These are phyloP conservation scores for Aspergillus nanangensis DNA, from an alignment of 495 filamentous ascomycete genomes.

Conservation along the genomic window DNA sequence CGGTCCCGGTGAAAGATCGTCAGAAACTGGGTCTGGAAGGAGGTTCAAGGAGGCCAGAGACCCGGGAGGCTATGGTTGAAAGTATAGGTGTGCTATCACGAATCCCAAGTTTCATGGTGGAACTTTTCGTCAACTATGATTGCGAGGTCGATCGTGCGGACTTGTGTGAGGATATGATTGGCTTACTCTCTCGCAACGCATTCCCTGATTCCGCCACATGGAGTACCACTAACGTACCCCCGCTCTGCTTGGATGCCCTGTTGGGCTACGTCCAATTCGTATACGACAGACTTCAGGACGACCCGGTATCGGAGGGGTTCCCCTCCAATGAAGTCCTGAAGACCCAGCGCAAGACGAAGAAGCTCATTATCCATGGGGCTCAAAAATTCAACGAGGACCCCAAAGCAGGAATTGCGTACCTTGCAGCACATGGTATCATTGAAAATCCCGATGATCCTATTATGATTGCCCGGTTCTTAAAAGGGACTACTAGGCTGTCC, in stretches of 20 bases:
- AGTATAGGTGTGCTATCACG: conserved; percentile 85
- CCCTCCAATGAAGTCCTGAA: conserved; percentile 60
- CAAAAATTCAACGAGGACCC: conserved; percentile 94
- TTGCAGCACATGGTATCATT: conserved; percentile 81
- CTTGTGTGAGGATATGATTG: conserved; percentile 92
- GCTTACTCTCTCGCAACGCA: conserved; percentile 85
- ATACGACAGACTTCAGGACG: conserved; percentile 75
- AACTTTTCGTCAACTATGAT: conserved; percentile 97
- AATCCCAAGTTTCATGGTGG: conserved; percentile 90
- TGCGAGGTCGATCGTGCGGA: conserved; percentile 90
- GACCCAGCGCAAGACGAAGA: conserved; percentile 73
- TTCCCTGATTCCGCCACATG: conserved; percentile 97
- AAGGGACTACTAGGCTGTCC: conserved; percentile 78
- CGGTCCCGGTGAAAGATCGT: conserved; percentile 88
- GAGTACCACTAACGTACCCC: conserved; percentile 98
- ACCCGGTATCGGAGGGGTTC: conserved; percentile 58
- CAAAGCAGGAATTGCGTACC: conserved; percentile 81
- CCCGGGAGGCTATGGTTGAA: conserved; percentile 97
- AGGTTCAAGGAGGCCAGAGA: conserved; percentile 84
- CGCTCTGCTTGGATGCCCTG: conserved; percentile 87
- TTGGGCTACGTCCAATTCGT: conserved; percentile 89
- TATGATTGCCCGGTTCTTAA: conserved; percentile 74
- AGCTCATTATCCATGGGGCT: conserved; percentile 79
- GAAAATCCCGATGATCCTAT: conserved; percentile 65
- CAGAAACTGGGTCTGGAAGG: conserved; percentile 93